Evolutionary conservation across 805 yeast species (phyloP), one percentile per base, ranked within the genome.

Genomic region (Pichia scutulata): DNA sequence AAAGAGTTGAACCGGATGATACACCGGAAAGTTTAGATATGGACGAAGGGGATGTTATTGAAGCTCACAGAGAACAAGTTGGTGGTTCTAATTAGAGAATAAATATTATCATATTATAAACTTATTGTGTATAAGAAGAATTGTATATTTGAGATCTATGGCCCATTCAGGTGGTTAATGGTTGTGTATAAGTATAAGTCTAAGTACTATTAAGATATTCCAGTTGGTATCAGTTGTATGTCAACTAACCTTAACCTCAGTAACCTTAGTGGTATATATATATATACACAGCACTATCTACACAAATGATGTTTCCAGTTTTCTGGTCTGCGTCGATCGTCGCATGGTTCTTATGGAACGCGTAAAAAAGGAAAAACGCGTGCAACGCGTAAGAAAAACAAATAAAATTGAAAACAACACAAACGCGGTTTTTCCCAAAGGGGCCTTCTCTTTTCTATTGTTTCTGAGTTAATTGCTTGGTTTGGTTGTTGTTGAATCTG

Each of bases 1-100:
- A 89, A 59, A 82, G 98, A 64, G 82, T 93, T 53, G 76, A 78
- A 56, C 86, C 90, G 10, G 90, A 85, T 52, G 89, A 87, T 61
- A 93, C 99, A 5, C 98, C 99, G 7, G 95, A 86, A 40, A 87
- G 82, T 55, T 76, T 93, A 61, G 98, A 89, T 47, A 82, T 93
- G 80, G 95, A 87, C 69, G 97, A 93, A 66, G 92, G 92, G 58
- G 99, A 93, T 68, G 86, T 86, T 58, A 90, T 93, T 58, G 99
- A 93, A 70, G 99, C 97, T 9, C 96, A 89, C 68, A 84, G 93
- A 70, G 97, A 90, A 69, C 99, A 93, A 73, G 84, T 84, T 50
- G 87, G 95, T 55, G 89, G 83, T 13, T 62, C 58, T 57, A 49
- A 18, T 24, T 45, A 28, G 46, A 14, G 22, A n/a, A 19, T 19